A percentile compares a stretch with the other conserved stretches of the same genome.
phyloP scores from a whole-genome alignment of 2,329 filamentous ascomycete species.

The Geosmithia morbida region DNA sequence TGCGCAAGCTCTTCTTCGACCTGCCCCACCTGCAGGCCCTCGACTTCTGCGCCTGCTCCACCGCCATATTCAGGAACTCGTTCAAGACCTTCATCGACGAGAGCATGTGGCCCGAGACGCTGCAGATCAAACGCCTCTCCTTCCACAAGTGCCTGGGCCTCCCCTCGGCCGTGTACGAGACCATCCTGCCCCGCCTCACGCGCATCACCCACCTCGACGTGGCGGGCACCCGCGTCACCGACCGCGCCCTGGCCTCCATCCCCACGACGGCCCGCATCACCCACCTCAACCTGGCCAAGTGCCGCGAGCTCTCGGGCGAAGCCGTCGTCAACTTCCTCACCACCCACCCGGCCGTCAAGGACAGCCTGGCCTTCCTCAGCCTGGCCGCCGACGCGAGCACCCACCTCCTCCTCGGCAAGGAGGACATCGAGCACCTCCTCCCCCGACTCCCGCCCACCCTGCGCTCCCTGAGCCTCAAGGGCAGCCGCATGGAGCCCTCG shows the following conservation, averaged over 20 bases:
- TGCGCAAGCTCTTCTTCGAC: constrained; percentile 56
- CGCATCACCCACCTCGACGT: constrained; percentile 65
- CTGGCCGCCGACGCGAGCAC: constrained; percentile 58
- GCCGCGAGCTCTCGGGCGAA: constrained; percentile 51
- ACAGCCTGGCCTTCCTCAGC: constrained; percentile 55
- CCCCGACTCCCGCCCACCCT: constrained; percentile 51
- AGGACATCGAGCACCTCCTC: constrained; percentile 51
- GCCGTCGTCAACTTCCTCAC: constrained; percentile 57
- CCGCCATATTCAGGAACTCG: constrained; percentile 48
- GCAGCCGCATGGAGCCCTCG: constrained; percentile 50
- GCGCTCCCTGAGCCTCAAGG: constrained; percentile 61
- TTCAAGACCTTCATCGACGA: constrained; percentile 41
- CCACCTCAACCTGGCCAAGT: constrained; percentile 67
- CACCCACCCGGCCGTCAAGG: constrained; percentile 53
- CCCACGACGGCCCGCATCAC: constrained; percentile 58
- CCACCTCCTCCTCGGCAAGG: constrained; percentile 53
- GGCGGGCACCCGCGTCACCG: constrained; percentile 63
- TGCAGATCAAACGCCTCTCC: constrained; percentile 53
- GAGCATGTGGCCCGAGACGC: constrained; percentile 33
- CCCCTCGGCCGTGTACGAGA: constrained; percentile 51
- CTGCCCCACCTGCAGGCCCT: constrained; percentile 51
- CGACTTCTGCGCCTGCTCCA: constrained; percentile 67
- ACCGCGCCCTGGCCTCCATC: constrained; percentile 55
- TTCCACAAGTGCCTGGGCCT: constrained; percentile 68
- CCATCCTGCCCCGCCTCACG: constrained; percentile 53